Evolutionary conservation across 148 eudicot genomes (phyloP).

Genomic region (Vaccinium corymbosum): DNA sequence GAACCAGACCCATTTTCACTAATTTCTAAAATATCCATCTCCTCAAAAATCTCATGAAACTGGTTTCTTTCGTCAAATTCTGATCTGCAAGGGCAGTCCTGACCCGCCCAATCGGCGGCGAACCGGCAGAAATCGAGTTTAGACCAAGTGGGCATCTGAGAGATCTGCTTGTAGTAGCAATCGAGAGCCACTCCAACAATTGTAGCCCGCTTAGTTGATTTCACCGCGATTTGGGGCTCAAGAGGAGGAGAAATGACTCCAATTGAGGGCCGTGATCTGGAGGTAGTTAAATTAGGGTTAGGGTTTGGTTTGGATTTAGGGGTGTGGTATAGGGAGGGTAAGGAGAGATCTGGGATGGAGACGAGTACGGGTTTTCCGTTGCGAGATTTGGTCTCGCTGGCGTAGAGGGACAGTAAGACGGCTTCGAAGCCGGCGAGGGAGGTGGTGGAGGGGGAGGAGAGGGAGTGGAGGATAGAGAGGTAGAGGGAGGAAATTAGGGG

Average conservation of each 20-base stretch:
- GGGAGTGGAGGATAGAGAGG: slow-evolving; percentile 47
- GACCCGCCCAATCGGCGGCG: slow-evolving; percentile 72
- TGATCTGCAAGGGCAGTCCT: slow-evolving; percentile 60
- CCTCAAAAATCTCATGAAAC: slow-evolving; percentile 16
- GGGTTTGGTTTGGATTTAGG: slow-evolving; percentile 29
- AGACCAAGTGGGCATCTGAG: slow-evolving; percentile 86
- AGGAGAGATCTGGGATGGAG: slow-evolving; percentile 64
- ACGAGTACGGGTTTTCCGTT: slow-evolving; percentile 59
- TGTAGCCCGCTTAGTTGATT: slow-evolving; percentile 75
- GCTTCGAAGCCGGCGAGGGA: slow-evolving; percentile 89
- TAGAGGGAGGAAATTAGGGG: slow-evolving; percentile 58
- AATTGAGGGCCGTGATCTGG: slow-evolving; percentile 17
- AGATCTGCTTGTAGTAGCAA: slow-evolving; percentile 64
- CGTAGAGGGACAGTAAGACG: slow-evolving; percentile 61
- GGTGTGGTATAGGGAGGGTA: slow-evolving; percentile 75
- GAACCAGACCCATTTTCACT: slow-evolving; percentile 8
- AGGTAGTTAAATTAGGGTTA: slow-evolving; percentile 16
- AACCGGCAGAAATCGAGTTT: slow-evolving; percentile 72
- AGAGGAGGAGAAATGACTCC: slow-evolving; percentile 65
- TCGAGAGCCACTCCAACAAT: slow-evolving; percentile 76
- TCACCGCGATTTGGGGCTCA: slow-evolving; percentile 78
- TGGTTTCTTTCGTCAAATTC: slow-evolving; percentile 32
- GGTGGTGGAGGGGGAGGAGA: slow-evolving; percentile 22
- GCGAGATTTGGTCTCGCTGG: slow-evolving; percentile 60
- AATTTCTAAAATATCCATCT: slow-evolving; percentile 20